A percentile compares a stretch with the other conserved stretches of the same genome.
Conservation (phyloP, 2,329 filamentous ascomycete genomes). For the Botrytis byssoidea region DNA sequence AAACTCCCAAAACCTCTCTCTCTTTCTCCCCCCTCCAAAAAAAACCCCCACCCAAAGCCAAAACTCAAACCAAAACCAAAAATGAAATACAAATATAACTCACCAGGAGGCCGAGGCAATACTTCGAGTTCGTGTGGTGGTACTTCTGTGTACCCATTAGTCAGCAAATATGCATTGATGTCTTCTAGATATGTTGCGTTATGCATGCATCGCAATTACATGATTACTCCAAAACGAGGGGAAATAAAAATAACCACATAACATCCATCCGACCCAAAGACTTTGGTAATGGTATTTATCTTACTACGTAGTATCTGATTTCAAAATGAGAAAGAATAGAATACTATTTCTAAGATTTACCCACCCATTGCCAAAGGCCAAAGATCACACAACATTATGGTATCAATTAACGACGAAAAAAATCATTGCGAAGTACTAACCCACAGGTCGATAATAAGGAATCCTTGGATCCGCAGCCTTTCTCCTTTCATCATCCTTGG, state of each 20-base stretch:
- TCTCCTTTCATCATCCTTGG: slow-evolving; percentile 43
- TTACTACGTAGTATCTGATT: background rate
- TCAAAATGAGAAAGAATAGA: background rate
- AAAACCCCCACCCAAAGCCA: too few relatives aligned
- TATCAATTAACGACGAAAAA: background rate
- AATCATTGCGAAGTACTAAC: slow-evolving; percentile 3
- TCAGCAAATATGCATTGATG: slow-evolving; percentile 2
- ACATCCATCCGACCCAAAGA: background rate
- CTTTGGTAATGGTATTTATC: background rate
- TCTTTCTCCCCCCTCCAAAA: too few relatives aligned
- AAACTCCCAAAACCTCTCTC: too few relatives aligned
- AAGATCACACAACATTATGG: background rate
- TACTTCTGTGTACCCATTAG: background rate
- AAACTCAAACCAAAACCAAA: too few relatives aligned
- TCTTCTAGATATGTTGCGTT: background rate
- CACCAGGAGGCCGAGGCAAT: background rate
- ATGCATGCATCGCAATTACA: background rate
- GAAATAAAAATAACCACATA: background rate
- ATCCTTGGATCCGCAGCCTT: slow-evolving; percentile 24
- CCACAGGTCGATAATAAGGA: background rate
- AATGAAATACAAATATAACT: background rate
- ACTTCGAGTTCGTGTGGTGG: background rate
- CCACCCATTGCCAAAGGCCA: background rate
- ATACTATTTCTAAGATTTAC: background rate
- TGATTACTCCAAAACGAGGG: background rate